Conservation (phyloP, 1,139 yeast genomes). For the Sugiyamaella japonica region DNA sequence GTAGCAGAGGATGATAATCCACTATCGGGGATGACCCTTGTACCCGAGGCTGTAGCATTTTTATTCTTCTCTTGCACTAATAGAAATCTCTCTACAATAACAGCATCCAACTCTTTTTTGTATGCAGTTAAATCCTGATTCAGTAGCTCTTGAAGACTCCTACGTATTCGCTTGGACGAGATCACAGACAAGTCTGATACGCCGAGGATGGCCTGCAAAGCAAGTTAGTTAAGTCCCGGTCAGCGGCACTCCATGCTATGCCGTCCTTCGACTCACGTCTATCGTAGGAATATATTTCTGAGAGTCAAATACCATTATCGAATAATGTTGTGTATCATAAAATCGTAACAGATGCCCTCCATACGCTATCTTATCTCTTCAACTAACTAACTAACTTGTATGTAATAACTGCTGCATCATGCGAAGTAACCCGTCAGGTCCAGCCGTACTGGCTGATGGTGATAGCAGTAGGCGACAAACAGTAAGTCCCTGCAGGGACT, state of each 20-base stretch:
- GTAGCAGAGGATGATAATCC: not conserved
- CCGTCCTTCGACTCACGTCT: constrained; percentile 52
- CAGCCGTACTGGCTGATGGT: not conserved
- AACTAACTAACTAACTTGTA: too few species aligned
- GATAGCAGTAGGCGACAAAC: too few species aligned
- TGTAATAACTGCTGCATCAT: not conserved
- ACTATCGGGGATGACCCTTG: not conserved
- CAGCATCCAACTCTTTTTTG: constrained; percentile 58
- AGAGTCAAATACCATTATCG: constrained; percentile 7
- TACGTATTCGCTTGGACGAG: constrained; percentile 69
- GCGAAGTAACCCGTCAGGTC: not conserved
- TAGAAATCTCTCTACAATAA: constrained; percentile 62
- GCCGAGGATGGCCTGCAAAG: constrained; percentile 59
- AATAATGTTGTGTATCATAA: not conserved
- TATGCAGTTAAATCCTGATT: constrained; percentile 54
- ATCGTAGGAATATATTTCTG: constrained; percentile 58
- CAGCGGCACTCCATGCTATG: too few species aligned
- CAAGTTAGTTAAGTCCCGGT: not conserved
- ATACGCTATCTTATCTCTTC: not conserved
- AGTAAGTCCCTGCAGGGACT: not conserved
- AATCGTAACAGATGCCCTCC: too few species aligned
- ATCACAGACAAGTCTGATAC: constrained; percentile 73
- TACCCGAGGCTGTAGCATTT: not conserved
- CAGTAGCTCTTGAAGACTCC: constrained; percentile 68
- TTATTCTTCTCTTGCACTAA: constrained; percentile 43